Conservation (phyloP, 1,284 basidiomycete genomes). For the Rhodotorula sp. region DNA sequence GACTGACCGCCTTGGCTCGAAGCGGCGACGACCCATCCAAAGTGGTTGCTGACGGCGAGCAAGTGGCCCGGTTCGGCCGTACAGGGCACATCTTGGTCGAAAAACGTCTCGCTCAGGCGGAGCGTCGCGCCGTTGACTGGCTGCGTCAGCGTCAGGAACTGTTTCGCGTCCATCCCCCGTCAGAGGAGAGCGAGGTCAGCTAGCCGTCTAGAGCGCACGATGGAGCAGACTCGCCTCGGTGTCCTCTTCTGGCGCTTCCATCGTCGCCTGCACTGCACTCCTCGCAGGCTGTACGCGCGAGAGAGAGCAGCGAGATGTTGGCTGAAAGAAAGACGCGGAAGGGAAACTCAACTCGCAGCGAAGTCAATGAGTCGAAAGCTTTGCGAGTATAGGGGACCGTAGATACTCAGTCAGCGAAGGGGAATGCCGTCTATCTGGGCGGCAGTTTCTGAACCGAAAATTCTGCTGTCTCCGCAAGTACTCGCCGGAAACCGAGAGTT, state of each 20-base stretch:
- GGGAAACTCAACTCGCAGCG: too few species aligned
- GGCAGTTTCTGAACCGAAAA: too few species aligned
- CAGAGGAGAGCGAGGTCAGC: background rate
- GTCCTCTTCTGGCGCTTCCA: constrained; percentile 33
- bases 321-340: background rate
- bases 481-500: background rate
- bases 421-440: background rate
- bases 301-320: too few species aligned
- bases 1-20: constrained; percentile 23
- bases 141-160: constrained; percentile 31
- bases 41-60: constrained; percentile 38
- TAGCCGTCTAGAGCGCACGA: too few species aligned
- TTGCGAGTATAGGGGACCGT: too few species aligned
- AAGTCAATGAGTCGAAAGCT: too few species aligned
- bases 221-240: constrained; percentile 8
- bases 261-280: background rate
- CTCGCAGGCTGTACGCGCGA: background rate
- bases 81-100: background rate
- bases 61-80: constrained; percentile 19
- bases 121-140: constrained; percentile 30
- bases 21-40: constrained; percentile 30
- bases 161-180: background rate
- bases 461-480: background rate
- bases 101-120: background rate
- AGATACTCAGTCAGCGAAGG: too few species aligned